Conservation (phyloP, 75 land plant genomes). For the Cupressus sempervirens region DNA sequence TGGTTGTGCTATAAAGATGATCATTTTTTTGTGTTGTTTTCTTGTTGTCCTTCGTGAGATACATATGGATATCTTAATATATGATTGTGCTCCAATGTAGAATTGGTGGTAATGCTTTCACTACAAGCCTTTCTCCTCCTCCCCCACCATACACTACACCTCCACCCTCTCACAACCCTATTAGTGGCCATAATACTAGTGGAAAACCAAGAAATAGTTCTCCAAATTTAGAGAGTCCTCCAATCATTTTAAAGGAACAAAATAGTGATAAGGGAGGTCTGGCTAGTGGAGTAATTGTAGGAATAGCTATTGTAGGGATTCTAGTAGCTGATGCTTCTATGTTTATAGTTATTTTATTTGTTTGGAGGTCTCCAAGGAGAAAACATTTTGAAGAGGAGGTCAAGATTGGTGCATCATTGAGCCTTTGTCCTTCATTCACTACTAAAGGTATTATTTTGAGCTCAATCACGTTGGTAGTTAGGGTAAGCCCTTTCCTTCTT, state of each 20-base stretch:
- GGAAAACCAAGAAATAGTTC: conserved; percentile 12
- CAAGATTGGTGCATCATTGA: conserved; percentile 24
- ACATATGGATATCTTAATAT: not conserved
- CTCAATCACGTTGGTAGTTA: not conserved
- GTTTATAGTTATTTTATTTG: conserved; percentile 26
- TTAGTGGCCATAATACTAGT: conserved; percentile 15
- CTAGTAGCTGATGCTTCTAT: conserved; percentile 21
- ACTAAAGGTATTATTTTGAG: conserved; percentile 18
- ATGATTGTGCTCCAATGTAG: conserved; percentile 28
- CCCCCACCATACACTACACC: conserved; percentile 78
- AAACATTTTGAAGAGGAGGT: conserved; percentile 36
- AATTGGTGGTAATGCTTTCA: conserved; percentile 62
- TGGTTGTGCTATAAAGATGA: not conserved
- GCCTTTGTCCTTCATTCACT: conserved; percentile 26
- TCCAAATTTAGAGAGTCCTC: conserved; percentile 9
- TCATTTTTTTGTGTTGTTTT: not conserved
- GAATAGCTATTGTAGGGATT: conserved; percentile 41
- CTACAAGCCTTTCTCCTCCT: conserved; percentile 80
- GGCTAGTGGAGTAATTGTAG: conserved; percentile 47
- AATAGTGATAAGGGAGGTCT: conserved; percentile 24
- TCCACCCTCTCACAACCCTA: conserved; percentile 43
- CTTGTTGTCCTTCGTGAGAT: not conserved
- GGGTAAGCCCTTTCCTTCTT: not conserved
- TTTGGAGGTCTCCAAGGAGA: conserved; percentile 26
- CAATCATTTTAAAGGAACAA: conserved; percentile 9